Evolutionary conservation across 441 rosid genomes (phyloP), one percentile per base, ranked within the genome.

Genomic region (Omphalea diandra): DNA sequence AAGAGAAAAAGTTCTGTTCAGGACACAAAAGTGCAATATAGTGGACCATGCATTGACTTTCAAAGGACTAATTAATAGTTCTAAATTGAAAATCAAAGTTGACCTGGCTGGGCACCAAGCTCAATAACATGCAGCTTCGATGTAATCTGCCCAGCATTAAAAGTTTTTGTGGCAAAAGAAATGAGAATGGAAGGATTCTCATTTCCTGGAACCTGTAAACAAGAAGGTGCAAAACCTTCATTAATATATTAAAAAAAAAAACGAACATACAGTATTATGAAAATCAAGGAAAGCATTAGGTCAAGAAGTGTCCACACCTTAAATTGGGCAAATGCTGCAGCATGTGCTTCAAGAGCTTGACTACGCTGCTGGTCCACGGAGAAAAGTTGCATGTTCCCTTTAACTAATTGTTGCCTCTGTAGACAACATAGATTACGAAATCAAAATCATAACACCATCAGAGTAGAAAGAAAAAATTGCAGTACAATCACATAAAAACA

Each of bases 261-360:
- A n/a, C n/a, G n/a, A n/a, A n/a, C n/a, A n/a, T n/a, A n/a, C n/a
- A n/a, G n/a, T n/a, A n/a, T n/a, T n/a, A n/a, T n/a, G 46, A 29
- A 41, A 52, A 57, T 26, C 10, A 26, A 10, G 31, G 2, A 47
- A n/a, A 46, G 33, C 46, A 41, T 40, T 65, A 38, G 24, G 54
- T 63, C 44, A 67, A 27, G 59, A 60, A 76, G 52, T 14, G 29
- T 43, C 27, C 78, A 20, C 14, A 92, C 99, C 83, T 90, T 96
- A 68, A 88, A 88, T 73, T 87, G 86, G n/a, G 98, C 93, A 80
- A 94, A 96, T 43, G 99, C 82, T 7, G 99, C 98, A 76, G 99
- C 97, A 86, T 96, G 99, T 56, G 99, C 99, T 82, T 96, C 99
- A 69, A 96, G 98, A 58, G 98, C 98, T 84, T 96, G 99, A 84